A percentile compares a stretch with the other conserved stretches of the same genome.
Evolutionary conservation across 1,284 basidiomycete genomes (phyloP).

Genomic region (Naganishia sp.): DNA sequence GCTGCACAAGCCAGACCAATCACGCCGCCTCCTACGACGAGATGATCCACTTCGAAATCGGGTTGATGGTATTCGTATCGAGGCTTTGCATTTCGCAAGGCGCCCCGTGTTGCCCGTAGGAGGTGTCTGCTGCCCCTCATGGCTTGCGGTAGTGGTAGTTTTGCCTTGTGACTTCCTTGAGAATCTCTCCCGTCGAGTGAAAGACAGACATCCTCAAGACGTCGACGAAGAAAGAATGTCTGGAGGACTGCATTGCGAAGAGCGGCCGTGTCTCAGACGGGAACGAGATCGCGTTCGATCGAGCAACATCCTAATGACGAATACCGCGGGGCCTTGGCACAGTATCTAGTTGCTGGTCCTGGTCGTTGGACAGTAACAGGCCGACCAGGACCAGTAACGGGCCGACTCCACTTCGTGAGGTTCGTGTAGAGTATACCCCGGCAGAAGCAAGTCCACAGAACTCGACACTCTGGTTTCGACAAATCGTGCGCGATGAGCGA

Average conservation of each 20-base stretch:
- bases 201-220: no score
- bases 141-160: neutral
- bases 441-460: no score
- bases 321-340: neutral
- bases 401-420: no score
- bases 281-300: neutral
- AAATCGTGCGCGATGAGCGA: neutral
- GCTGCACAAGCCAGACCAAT: slow-evolving; percentile 86
- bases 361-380: no score
- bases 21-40: slow-evolving; percentile 91
- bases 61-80: slow-evolving; percentile 57
- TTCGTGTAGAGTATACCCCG: no score
- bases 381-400: no score
- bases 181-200: no score
- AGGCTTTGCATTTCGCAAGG: slow-evolving; percentile 3
- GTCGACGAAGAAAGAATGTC: no score
- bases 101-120: neutral
- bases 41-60: slow-evolving; percentile 76
- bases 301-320: neutral
- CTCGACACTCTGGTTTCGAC: no score
- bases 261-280: neutral
- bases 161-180: neutral
- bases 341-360: no score
- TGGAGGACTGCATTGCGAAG: neutral
- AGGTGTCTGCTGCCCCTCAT: neutral